A percentile compares a stretch with the other conserved stretches of the same genome.
Conservation (phyloP, 192 early-diverging fungal species). For the Rhizophagus prolifer region DNA sequence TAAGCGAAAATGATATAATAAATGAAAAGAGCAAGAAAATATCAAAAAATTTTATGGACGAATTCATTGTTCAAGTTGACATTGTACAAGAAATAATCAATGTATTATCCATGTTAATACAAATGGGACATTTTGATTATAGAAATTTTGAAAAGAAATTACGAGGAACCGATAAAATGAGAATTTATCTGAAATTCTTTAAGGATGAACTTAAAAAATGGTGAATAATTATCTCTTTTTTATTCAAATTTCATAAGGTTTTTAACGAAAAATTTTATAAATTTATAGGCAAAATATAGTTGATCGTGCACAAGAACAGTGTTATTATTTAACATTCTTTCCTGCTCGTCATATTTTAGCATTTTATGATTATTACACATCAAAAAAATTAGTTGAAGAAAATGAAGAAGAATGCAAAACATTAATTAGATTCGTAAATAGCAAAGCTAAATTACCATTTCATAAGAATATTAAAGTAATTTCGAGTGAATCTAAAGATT, state of each 20-base stretch:
- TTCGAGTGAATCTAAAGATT: background rate
- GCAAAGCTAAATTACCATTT: background rate
- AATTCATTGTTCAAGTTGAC: conserved; percentile 32
- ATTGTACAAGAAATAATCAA: conserved; percentile 21
- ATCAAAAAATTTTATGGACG: background rate
- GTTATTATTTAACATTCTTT: conserved; percentile 29
- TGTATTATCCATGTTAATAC: conserved; percentile 21
- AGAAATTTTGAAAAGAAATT: conserved; percentile 5
- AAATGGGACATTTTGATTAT: conserved; percentile 33
- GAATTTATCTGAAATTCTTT: background rate
- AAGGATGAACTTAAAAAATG: conserved; percentile 14
- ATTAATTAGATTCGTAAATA: background rate
- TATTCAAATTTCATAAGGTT: too few relatives aligned
- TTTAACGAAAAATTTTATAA: background rate
- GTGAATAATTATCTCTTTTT: background rate
- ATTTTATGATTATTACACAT: conserved; percentile 28
- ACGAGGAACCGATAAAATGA: background rate
- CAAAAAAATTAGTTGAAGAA: background rate
- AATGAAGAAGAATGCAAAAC: conserved; percentile 5
- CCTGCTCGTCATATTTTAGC: conserved; percentile 17
- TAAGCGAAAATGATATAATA: background rate
- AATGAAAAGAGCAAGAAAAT: background rate
- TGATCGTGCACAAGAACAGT: background rate
- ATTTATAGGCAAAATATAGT: conserved; percentile 13
- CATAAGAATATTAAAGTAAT: background rate